These are phyloP conservation scores for Eucalyptus erythrocorys DNA, from an alignment of 345 rosid genomes.

Conservation along the genomic window DNA sequence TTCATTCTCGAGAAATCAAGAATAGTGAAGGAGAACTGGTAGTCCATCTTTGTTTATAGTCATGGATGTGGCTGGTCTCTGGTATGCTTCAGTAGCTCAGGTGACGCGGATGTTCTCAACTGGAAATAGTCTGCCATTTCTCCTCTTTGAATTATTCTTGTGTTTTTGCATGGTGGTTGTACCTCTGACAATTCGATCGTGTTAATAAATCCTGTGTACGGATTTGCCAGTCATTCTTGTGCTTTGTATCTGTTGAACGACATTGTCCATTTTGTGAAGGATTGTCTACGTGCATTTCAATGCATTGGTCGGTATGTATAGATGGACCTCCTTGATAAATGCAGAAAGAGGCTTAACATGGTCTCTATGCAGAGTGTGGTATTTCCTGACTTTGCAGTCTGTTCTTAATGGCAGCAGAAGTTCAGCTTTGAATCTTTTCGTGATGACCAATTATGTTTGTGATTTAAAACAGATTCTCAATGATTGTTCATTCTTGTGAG, in stretches of 20 bases:
- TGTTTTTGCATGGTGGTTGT: neutral
- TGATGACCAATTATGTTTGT: neutral
- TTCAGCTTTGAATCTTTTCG: neutral
- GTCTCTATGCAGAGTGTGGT: neutral
- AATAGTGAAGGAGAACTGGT: neutral
- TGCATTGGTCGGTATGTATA: neutral
- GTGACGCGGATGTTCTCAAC: neutral
- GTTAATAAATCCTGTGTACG: neutral
- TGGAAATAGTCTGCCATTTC: neutral
- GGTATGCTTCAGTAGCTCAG: neutral
- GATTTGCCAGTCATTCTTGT: neutral
- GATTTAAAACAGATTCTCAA: neutral
- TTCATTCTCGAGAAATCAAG: slow-evolving; percentile 3
- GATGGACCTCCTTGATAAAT: neutral
- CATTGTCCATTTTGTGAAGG: neutral
- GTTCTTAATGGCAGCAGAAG: neutral
- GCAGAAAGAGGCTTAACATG: neutral
- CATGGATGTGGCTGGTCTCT: neutral
- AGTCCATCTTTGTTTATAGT: neutral
- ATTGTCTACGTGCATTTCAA: neutral
- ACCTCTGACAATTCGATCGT: neutral
- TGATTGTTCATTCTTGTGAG: neutral
- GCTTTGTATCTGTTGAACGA: neutral
- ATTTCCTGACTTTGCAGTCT: neutral
- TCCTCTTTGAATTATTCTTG: neutral